These are phyloP conservation scores for Pseudoscleropodium purum DNA, from an alignment of 225 moss, liverwort and hornwort genomes.

Conservation along the genomic window DNA sequence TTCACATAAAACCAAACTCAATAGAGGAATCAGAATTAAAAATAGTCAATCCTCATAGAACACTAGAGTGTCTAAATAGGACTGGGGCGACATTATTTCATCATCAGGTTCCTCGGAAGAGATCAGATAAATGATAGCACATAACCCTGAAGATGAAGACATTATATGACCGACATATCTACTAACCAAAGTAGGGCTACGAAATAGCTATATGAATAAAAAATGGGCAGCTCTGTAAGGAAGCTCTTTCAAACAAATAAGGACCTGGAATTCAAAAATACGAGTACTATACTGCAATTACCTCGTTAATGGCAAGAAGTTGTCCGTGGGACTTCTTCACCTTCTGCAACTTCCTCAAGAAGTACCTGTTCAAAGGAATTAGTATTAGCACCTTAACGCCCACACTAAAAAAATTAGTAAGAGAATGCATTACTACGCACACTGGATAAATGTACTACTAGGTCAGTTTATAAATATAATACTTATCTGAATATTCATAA, in stretches of 20 bases:
- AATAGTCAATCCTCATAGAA: neutral
- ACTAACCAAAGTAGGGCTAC: neutral
- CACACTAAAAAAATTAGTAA: neutral
- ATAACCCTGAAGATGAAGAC: neutral
- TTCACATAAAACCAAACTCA: neutral
- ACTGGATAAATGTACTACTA: no score
- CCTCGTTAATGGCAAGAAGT: slow-evolving; percentile 90
- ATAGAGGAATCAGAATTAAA: neutral
- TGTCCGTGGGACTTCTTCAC: slow-evolving; percentile 91
- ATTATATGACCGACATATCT: neutral
- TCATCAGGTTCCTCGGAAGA: neutral
- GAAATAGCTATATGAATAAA: neutral
- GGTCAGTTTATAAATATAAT: no score
- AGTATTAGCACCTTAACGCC: neutral
- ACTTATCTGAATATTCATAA: neutral
- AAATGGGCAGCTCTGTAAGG: neutral
- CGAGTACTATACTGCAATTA: neutral
- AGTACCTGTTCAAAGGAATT: slow-evolving; percentile 39
- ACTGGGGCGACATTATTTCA: neutral
- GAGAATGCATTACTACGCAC: neutral
- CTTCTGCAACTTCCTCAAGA: slow-evolving; percentile 83
- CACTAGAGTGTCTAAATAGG: neutral
- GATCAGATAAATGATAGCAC: neutral
- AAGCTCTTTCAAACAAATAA: neutral
- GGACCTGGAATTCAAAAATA: neutral